Percentiles rank a stretch among this genome's conserved stretches.
phyloP scores from a whole-genome alignment of 2,329 filamentous ascomycete genomes.

The Colletotrichum lini region DNA sequence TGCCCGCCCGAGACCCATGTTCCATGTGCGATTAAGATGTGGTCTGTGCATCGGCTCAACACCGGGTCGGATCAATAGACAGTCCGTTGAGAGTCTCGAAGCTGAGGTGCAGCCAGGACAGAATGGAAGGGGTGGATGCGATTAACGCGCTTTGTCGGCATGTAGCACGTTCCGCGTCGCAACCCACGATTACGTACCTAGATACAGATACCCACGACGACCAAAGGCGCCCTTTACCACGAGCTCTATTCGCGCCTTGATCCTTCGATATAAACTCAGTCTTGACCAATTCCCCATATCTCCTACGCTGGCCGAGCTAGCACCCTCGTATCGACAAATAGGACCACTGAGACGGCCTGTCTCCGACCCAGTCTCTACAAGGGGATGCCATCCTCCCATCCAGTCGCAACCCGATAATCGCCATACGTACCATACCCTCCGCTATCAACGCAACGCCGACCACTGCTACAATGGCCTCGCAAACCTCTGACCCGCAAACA shows the following conservation, averaged over 20 bases:
- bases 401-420: not conserved
- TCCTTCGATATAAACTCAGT: no score
- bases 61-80: slow-evolving; percentile 45
- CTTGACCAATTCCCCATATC: not conserved
- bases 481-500: slow-evolving; percentile 60
- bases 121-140: not conserved
- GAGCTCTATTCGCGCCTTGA: not conserved
- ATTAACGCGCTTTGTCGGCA: slow-evolving; percentile 24
- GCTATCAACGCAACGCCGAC: not conserved
- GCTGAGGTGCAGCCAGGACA: slow-evolving; percentile 1
- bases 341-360: not conserved
- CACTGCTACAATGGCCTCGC: slow-evolving; percentile 47
- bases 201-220: slow-evolving; percentile 17
- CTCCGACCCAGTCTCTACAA: not conserved
- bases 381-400: slow-evolving; percentile 14
- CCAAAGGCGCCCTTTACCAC: not conserved
- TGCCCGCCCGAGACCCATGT: slow-evolving; percentile 33
- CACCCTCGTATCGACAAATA: slow-evolving; percentile 6
- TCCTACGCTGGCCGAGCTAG: not conserved
- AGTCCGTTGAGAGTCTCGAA: slow-evolving; percentile 3
- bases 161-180: slow-evolving; percentile 22
- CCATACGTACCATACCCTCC: not conserved
- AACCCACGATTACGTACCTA: slow-evolving; percentile 10
- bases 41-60: slow-evolving; percentile 49
- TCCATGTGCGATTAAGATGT: slow-evolving; percentile 50